Evolutionary conservation across 2,329 filamentous ascomycete species (phyloP).

Genomic region (Xylaria hypoxylon): DNA sequence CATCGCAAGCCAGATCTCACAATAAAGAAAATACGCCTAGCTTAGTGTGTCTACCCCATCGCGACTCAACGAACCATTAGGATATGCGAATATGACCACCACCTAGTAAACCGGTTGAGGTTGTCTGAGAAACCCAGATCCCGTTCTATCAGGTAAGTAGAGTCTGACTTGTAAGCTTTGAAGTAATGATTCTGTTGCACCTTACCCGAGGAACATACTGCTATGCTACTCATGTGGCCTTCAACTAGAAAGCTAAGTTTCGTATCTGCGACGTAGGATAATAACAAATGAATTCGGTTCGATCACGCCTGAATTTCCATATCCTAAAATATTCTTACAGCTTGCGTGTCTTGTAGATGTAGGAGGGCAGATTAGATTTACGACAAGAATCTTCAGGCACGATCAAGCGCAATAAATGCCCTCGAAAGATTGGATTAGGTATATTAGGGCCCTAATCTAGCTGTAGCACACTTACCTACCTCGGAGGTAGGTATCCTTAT

Average conservation of each 20-base stretch:
- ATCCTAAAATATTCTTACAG: background rate
- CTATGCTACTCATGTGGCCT: background rate
- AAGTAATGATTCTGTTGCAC: background rate
- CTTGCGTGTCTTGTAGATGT: background rate
- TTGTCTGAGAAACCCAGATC: no score
- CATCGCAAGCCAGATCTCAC: no score
- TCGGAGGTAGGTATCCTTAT: background rate
- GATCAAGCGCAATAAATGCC: no score
- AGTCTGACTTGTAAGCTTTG: background rate
- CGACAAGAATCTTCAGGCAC: background rate
- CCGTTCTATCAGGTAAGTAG: no score
- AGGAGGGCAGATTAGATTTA: background rate
- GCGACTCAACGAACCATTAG: no score
- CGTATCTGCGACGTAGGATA: background rate
- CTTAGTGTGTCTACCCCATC: no score
- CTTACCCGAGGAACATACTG: background rate
- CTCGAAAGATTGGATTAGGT: slow-evolving; percentile 1
- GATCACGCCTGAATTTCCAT: background rate
- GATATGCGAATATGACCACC: no score
- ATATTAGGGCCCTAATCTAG: slow-evolving; percentile 8
- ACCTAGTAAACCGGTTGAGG: no score
- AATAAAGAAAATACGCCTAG: no score
- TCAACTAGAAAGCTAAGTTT: background rate
- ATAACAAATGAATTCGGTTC: background rate
- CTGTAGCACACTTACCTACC: background rate